Evolutionary conservation across 306 rosid genomes (phyloP), one percentile per base, ranked within the genome.

Genomic region (Castanopsis chinensis): DNA sequence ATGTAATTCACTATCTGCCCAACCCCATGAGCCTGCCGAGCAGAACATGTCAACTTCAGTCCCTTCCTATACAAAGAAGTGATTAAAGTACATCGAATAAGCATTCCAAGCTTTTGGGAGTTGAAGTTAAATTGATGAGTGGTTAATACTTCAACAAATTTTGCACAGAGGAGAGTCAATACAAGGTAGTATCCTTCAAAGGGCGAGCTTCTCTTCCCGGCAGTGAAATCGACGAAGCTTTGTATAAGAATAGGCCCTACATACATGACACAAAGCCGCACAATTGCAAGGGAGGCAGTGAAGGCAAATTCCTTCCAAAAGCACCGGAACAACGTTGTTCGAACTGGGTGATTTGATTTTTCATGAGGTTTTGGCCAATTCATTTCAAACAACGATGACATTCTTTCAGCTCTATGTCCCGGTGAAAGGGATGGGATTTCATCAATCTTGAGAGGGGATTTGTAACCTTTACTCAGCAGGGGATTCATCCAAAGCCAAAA

Each of bases 401-500:
- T 90, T 76, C 80, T 85, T 73, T 87, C 93, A 33, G 99, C 99
- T 72, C 85, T 86, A 55, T 95, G 97, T 30, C 86, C 86, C 0
- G 94, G 94, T 0, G 98, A 89, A 79, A 95, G 97, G 1, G 51
- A 25, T 2, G 99, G 99, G 63, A 95, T 76, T 13, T 95, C 89
- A 43, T 95, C 96, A 7, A 90, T 78, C 43, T 75, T 88, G 37
- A 95, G 82, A 0, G 98, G 96, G 3, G 94, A 75, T 19, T 64
- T 55, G 76, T 92, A 90, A 65, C 99, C 99, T 87, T 90, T 89
- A 21, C 84, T 87, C 77, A 95, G 83, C 79, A 95, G 80, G 25
- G 99, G 99, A 79, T 95, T 95, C 85, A 95, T 81, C 99, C 99
- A 95, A 72, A 90, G 49, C 99, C 97, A 92, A 69, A 92, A 90